Evolutionary conservation across 2,329 filamentous ascomycete genomes (phyloP).

Genomic region (Fusarium napiforme): DNA sequence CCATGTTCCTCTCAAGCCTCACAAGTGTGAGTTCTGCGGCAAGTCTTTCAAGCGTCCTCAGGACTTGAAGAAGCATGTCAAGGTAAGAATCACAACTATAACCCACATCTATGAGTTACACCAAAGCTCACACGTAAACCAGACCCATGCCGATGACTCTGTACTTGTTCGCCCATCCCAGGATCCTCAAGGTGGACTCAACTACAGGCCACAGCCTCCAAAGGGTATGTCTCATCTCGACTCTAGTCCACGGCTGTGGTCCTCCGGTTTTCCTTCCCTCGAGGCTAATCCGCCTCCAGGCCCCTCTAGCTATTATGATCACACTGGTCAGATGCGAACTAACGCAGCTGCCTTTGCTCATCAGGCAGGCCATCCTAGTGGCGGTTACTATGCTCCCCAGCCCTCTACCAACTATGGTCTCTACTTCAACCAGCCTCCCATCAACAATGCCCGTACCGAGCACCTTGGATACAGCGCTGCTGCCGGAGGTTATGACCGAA

Average conservation of each 20-base stretch:
- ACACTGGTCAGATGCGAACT: constrained; percentile 71
- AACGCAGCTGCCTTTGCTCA: constrained; percentile 66
- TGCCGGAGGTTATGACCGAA: constrained; percentile 73
- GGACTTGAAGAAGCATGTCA: constrained; percentile 99
- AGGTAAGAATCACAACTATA: constrained; percentile 59
- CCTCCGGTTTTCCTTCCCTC: constrained; percentile 43
- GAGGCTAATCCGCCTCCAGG: constrained; percentile 60
- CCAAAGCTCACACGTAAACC: constrained; percentile 34
- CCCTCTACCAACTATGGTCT: constrained; percentile 73
- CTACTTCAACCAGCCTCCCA: constrained; percentile 77
- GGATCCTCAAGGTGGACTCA: constrained; percentile 64
- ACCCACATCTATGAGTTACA: not conserved
- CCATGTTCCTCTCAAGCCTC: constrained; percentile 97
- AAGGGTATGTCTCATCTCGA: constrained; percentile 60
- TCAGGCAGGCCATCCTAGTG: constrained; percentile 61
- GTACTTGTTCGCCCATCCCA: constrained; percentile 69
- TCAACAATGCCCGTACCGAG: constrained; percentile 64
- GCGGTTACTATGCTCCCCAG: constrained; percentile 68
- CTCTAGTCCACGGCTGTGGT: constrained; percentile 21
- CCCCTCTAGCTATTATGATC: constrained; percentile 71
- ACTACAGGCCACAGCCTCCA: constrained; percentile 63
- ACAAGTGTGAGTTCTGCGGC: constrained; percentile 98
- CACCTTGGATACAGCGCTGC: constrained; percentile 71
- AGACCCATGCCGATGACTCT: constrained; percentile 95
- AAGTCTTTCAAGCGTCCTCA: constrained; percentile 99